phyloP scores from a whole-genome alignment of 2,329 filamentous ascomycete genomes.

The Bretziella fagacearum region DNA sequence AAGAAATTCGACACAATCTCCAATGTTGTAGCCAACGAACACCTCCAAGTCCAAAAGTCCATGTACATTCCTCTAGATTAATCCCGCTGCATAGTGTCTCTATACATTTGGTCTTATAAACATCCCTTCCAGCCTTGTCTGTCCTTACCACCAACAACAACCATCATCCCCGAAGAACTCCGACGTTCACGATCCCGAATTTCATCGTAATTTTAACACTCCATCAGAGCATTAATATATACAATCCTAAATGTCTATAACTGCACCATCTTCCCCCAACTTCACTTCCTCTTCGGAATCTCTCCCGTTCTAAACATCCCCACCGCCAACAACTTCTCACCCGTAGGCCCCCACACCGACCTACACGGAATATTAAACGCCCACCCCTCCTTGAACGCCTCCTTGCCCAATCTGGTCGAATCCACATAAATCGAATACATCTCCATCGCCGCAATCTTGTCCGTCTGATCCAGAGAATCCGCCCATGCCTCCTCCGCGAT shows the following conservation, averaged over 20 bases:
- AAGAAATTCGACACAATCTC: background rate
- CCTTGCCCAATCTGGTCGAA: constrained; percentile 20
- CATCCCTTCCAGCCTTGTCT: too few species aligned
- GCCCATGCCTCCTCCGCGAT: constrained; percentile 16
- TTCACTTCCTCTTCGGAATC: constrained; percentile 5
- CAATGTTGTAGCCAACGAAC: background rate
- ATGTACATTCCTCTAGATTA: too few species aligned
- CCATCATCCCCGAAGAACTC: too few species aligned
- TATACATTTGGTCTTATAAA: too few species aligned
- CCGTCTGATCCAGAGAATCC: constrained; percentile 18
- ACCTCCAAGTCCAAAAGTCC: background rate
- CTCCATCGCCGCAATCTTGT: constrained; percentile 9
- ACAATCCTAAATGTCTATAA: background rate
- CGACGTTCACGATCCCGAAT: too few species aligned
- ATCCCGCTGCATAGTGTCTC: too few species aligned
- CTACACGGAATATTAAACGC: constrained; percentile 21
- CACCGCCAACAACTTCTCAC: constrained; percentile 21
- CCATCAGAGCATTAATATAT: background rate
- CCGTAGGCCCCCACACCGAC: constrained; percentile 22
- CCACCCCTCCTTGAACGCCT: constrained; percentile 7
- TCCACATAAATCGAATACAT: constrained; percentile 20
- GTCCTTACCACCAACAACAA: too few species aligned
- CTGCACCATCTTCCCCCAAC: background rate
- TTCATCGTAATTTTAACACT: too few species aligned
- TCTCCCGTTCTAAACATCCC: constrained; percentile 20